These are phyloP conservation scores for Pelargonium nanum DNA, from an alignment of 345 rosid species.

Conservation along the genomic window DNA sequence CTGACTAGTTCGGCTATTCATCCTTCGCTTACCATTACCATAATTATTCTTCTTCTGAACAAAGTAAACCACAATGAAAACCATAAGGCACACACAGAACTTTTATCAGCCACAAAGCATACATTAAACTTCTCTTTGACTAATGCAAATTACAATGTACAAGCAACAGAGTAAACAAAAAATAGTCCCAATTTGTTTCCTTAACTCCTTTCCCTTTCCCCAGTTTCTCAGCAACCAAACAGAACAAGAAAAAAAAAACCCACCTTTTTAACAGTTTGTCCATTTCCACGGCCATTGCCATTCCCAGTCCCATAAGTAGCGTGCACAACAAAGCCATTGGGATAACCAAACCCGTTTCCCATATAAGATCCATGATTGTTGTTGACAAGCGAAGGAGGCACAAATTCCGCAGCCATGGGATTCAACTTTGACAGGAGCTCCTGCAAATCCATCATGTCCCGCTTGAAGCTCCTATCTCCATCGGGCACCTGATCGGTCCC, in stretches of 20 bases:
- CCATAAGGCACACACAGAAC: no score
- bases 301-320: conserved; percentile 18
- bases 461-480: conserved; percentile 38
- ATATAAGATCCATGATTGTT: conserved; percentile 4
- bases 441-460: conserved; percentile 64
- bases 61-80: conserved; percentile 7
- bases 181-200: no score
- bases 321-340: conserved; percentile 1
- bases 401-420: conserved; percentile 89
- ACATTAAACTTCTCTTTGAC: no score
- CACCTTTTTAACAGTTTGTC: no score
- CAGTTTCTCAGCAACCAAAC: no score
- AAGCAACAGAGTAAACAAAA: no score
- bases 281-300: conserved; percentile 12
- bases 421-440: conserved; percentile 86
- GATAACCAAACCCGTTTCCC: conserved; percentile 15
- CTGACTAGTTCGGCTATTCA: conserved; percentile 66
- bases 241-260: no score
- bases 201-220: no score
- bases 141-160: no score
- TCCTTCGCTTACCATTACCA: conserved; percentile 65
- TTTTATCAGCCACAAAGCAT: no score
- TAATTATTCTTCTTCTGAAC: conserved; percentile 59
- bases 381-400: conserved; percentile 56
- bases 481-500: no score